phyloP scores from a whole-genome alignment of 768 basidiomycete species.

The Tylopilus sp. region DNA sequence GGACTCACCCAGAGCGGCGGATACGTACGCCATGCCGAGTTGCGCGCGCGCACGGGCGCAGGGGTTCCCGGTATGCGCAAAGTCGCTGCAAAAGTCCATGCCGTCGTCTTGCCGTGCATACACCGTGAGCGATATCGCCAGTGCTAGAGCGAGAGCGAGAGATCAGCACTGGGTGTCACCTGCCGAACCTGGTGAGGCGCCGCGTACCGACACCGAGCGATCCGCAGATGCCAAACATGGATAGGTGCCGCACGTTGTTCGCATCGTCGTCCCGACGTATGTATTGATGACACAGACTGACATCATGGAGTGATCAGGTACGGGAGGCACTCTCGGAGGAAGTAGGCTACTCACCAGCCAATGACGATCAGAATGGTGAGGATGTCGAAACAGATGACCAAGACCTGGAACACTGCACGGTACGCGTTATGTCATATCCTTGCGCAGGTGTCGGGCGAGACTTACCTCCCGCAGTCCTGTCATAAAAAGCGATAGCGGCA shows the following conservation, averaged over 20 bases:
- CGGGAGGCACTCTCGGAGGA: background rate
- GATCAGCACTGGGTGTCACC: background rate
- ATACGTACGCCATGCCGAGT: constrained; percentile 29
- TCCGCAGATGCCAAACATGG: constrained; percentile 19
- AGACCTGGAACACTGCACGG: constrained; percentile 20
- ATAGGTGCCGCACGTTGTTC: constrained; percentile 22
- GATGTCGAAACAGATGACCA: constrained; percentile 12
- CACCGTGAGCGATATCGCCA: constrained; percentile 22
- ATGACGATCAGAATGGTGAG: constrained; percentile 12
- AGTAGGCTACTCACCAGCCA: constrained; percentile 16
- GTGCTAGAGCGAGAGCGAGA: constrained; percentile 4
- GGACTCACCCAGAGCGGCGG: constrained; percentile 26
- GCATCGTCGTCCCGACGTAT: constrained; percentile 13
- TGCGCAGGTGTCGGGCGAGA: background rate
- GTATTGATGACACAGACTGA: constrained; percentile 17
- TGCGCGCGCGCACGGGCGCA: constrained; percentile 23
- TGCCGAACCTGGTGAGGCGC: background rate
- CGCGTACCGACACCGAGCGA: constrained; percentile 19
- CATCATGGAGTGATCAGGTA: background rate
- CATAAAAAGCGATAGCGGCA: constrained; percentile 15
- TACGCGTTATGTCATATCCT: background rate
- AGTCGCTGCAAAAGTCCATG: constrained; percentile 29
- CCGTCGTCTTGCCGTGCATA: constrained; percentile 24
- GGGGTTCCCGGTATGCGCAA: constrained; percentile 18
- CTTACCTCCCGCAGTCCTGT: constrained; percentile 22